Percentiles rank a stretch among this genome's conserved stretches.
Conservation (phyloP, 257 asterid genomes). For the Solanum appendiculatum region DNA sequence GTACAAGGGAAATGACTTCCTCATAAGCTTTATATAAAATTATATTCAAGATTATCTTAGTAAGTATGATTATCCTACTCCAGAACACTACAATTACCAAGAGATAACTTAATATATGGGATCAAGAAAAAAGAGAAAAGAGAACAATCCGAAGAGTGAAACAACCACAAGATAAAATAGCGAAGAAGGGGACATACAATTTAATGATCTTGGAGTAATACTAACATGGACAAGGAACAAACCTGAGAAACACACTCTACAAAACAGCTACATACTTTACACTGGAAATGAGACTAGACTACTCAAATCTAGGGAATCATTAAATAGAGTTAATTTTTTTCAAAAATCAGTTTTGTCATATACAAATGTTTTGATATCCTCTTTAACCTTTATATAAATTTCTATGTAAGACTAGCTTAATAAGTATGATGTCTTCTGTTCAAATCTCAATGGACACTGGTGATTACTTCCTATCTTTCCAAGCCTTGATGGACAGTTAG, state of each 20-base stretch:
- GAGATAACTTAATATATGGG: background rate
- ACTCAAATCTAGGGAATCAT: background rate
- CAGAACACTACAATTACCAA: background rate
- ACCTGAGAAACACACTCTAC: background rate
- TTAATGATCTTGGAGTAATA: background rate
- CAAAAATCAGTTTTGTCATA: background rate
- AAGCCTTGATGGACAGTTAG: background rate
- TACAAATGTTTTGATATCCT: background rate
- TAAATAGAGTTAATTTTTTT: background rate
- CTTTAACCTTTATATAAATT: background rate
- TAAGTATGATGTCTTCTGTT: background rate
- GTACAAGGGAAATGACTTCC: background rate
- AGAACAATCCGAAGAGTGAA: background rate
- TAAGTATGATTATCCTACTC: background rate
- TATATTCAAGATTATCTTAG: background rate
- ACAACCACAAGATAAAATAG: background rate
- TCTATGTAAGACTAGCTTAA: background rate
- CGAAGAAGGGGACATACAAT: background rate
- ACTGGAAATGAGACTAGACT: background rate
- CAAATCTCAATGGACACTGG: background rate
- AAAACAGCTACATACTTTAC: background rate
- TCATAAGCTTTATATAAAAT: background rate
- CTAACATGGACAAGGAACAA: background rate
- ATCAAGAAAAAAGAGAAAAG: background rate
- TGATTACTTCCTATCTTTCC: background rate